Base-by-base conservation (phyloP, 2,329 filamentous ascomycete species). In the Fusarium siculi region DNA sequence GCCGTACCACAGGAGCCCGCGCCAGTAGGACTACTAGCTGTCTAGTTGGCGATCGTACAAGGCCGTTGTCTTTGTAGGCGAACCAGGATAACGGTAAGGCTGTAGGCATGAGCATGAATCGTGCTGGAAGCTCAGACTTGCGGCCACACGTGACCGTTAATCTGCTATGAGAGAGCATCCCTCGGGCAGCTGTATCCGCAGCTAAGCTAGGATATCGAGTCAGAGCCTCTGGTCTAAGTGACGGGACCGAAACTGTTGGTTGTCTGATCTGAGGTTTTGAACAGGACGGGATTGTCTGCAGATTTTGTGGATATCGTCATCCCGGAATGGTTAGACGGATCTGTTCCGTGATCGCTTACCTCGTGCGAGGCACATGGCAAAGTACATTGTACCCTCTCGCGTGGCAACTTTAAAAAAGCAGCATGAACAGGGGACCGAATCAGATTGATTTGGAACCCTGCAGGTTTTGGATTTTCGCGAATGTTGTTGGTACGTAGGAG, bases 321-420 rank as follows among this genome's bases (percentile, higher is more conserved):
- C 72, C 72, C 61, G 72, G 72, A 74, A 66, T 44, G 72, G 72
- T 70, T 75, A 75, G 73, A 63, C 60, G 50, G 72, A 74, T 74
- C 72, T 74, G 71, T 60, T 68, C 60, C 39, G 57, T 61, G 72
- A 74, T 74, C 72, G 65, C 72, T 73, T 62, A 53, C 52, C 68
- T 74, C 65, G 63, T 73, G 64, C 59, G 39, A 66, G 57, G 61
- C 76, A 77, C 76, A 78, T 77, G 76, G 76, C 76, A 65, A 77
- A 74, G 76, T 77, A 77, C 43, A 60, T 72, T 72, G 71, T 75
- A 77, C 75, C 49, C 46, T 69, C 62, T 68, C 63, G 47, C 55
- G 56, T 66, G 68, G 65, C 56, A 68, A 53, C 47, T 52, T 53
- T 28, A 37, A 21, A 32, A 37, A 37, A 37, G 54, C 42, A 68